These are phyloP conservation scores for Aquilaria sinensis DNA, from an alignment of 345 rosid species.

Conservation along the genomic window DNA sequence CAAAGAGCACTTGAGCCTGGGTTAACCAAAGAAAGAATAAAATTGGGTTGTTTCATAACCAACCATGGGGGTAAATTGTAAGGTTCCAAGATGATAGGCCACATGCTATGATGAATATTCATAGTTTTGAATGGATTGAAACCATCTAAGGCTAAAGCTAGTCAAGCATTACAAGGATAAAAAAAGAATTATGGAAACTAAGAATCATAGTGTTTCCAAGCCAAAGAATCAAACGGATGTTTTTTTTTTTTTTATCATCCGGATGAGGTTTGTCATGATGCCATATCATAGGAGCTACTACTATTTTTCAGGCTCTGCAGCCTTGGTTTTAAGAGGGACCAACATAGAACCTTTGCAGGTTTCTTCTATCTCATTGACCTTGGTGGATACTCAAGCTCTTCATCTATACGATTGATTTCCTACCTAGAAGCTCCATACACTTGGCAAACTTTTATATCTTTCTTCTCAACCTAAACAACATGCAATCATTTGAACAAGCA, in stretches of 20 bases:
- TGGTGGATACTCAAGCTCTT: not conserved
- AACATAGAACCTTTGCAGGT: not conserved
- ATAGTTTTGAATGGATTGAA: not conserved
- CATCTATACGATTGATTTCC: not conserved
- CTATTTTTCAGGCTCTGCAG: not conserved
- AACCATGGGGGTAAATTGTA: not conserved
- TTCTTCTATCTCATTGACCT: not conserved
- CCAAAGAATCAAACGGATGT: conserved; percentile 6
- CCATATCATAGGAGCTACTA: conserved; percentile 6
- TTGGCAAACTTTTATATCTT: not conserved
- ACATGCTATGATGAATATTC: not conserved
- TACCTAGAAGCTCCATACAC: not conserved
- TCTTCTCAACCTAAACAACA: not conserved
- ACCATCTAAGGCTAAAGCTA: not conserved
- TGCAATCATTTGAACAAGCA: not conserved
- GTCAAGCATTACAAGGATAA: not conserved
- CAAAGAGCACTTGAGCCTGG: not conserved
- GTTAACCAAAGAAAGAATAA: not conserved
- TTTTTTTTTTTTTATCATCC: not conserved
- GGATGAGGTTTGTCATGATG: not conserved
- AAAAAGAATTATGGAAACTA: not conserved
- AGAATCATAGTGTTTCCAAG: conserved; percentile 10
- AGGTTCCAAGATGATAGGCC: too few relatives aligned
- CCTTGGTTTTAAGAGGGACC: conserved; percentile 6
- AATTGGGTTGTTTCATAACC: not conserved